phyloP scores from a whole-genome alignment of 2,329 filamentous ascomycete genomes.

The Fulvia fulva region DNA sequence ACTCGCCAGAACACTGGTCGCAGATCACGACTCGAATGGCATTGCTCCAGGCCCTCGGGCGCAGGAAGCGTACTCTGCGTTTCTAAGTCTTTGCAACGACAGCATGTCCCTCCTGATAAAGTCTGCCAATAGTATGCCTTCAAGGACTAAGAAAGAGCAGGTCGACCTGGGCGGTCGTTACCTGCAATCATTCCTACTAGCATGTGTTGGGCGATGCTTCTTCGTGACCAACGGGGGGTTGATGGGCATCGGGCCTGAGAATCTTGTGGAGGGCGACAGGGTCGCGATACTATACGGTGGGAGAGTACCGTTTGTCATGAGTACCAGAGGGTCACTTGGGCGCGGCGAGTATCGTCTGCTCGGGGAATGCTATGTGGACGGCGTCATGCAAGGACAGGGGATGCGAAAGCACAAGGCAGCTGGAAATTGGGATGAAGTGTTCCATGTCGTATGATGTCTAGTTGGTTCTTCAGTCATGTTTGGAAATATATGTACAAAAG shows the following conservation, averaged over 20 bases:
- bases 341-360: background rate
- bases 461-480: background rate
- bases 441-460: background rate
- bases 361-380: background rate
- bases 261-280: background rate
- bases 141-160: too few relatives aligned
- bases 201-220: background rate
- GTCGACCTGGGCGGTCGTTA: background rate
- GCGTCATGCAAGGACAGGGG: background rate
- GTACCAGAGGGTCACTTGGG: background rate
- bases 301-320: background rate
- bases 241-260: background rate
- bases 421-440: background rate
- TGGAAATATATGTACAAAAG: background rate
- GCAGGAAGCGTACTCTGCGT: too few relatives aligned
- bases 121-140: background rate
- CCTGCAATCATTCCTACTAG: background rate
- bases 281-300: background rate
- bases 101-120: background rate
- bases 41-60: too few relatives aligned
- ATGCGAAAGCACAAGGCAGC: background rate
- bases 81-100: too few relatives aligned
- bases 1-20: too few relatives aligned
- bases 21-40: too few relatives aligned
- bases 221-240: background rate